Evolutionary conservation across 2,329 filamentous ascomycete species (phyloP).

Genomic region (Neurospora sp.): DNA sequence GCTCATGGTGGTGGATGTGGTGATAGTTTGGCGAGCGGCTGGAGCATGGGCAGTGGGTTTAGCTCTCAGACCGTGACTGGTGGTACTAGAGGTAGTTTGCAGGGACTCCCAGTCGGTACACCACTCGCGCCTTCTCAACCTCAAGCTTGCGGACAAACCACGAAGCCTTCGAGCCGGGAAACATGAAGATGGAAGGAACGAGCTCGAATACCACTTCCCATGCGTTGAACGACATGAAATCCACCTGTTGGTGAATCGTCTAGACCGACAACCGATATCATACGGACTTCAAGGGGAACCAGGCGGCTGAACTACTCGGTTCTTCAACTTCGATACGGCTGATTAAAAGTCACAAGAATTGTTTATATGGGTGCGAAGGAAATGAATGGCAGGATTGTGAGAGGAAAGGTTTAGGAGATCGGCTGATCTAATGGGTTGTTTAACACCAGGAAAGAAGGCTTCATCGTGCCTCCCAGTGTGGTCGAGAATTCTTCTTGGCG

Average conservation of each 20-base stretch:
- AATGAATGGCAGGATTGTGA: not conserved
- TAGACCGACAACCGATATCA: not conserved
- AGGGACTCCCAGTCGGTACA: not conserved
- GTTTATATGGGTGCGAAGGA: not conserved
- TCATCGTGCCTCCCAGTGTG: not conserved
- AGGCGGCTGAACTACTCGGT: not conserved
- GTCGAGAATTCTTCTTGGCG: not conserved
- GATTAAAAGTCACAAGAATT: not conserved
- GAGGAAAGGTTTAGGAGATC: not conserved
- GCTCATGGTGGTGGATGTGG: not conserved
- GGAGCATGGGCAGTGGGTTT: not conserved
- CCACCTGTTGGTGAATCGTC: not conserved
- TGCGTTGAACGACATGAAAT: not conserved
- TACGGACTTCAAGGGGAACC: not conserved
- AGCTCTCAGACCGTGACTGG: not conserved
- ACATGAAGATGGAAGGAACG: not conserved
- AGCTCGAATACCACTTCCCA: not conserved
- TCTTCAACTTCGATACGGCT: not conserved
- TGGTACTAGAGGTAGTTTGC: not conserved
- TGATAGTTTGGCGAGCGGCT: not conserved
- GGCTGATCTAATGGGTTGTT: not conserved
- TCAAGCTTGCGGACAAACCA: not conserved
- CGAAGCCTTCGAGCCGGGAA: not conserved
- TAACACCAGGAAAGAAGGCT: not conserved
- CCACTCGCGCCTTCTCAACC: not conserved